Evolutionary conservation across 371 early-diverging fungal genomes (phyloP).

Genomic region (Nematocida sp.): DNA sequence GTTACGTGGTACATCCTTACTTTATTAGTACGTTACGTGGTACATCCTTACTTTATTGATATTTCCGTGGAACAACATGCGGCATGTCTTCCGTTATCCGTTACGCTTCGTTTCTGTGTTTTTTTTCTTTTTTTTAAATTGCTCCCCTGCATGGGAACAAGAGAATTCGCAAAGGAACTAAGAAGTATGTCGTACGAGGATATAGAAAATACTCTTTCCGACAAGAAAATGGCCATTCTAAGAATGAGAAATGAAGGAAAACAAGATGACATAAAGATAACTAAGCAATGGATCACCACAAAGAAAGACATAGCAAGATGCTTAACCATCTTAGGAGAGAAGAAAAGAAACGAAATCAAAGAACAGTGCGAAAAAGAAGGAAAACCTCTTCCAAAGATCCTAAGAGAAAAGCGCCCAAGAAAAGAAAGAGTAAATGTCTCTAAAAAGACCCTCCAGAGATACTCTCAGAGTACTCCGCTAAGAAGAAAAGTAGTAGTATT

Average conservation of each 20-base stretch:
- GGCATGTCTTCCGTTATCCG: too few species aligned
- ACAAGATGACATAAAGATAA: slow-evolving; percentile 10
- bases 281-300: slow-evolving; percentile 45
- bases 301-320: slow-evolving; percentile 55
- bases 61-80: too few species aligned
- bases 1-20: too few species aligned
- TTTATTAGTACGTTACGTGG: too few species aligned
- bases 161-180: slow-evolving; percentile 24
- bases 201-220: slow-evolving; percentile 33
- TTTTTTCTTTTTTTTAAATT: background rate
- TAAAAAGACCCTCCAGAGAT: slow-evolving; percentile 26
- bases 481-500: slow-evolving; percentile 48
- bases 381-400: slow-evolving; percentile 43
- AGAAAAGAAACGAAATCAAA: slow-evolving; percentile 41
- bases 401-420: slow-evolving; percentile 39
- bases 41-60: too few species aligned
- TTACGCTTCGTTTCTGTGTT: background rate
- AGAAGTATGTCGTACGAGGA: slow-evolving; percentile 29
- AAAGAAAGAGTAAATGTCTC: slow-evolving; percentile 22
- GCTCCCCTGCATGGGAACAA: slow-evolving; percentile 38
- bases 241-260: slow-evolving; percentile 35
- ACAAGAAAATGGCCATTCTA: slow-evolving; percentile 42
- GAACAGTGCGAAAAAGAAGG: slow-evolving; percentile 27
- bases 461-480: slow-evolving; percentile 18
- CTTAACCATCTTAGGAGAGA: slow-evolving; percentile 26